Conservation (phyloP, 192 early-diverging fungal genomes). For the Geranomyces variabilis region DNA sequence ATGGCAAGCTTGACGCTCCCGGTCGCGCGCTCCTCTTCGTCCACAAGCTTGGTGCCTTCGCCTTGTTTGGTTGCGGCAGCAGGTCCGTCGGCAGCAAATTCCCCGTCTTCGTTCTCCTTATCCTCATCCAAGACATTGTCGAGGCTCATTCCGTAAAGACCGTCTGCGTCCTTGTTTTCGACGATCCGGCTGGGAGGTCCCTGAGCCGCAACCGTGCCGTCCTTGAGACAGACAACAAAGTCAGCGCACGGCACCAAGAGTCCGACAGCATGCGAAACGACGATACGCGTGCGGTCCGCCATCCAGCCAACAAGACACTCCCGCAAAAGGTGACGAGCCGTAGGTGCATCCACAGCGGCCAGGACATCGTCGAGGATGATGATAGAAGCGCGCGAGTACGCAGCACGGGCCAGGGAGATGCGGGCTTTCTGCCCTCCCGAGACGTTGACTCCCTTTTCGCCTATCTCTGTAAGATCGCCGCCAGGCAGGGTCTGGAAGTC, state of each 20-base stretch:
- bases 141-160: conserved; percentile 19
- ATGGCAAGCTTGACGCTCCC: conserved; percentile 48
- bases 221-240: conserved; percentile 44
- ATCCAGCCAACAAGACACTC: conserved; percentile 78
- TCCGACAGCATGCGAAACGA: conserved; percentile 79
- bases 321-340: conserved; percentile 82
- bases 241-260: conserved; percentile 47
- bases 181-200: conserved; percentile 12
- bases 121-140: conserved; percentile 23
- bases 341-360: conserved; percentile 94
- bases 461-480: conserved; percentile 90
- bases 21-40: conserved; percentile 42
- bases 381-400: conserved; percentile 70
- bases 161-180: not conserved
- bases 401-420: conserved; percentile 67
- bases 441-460: conserved; percentile 44
- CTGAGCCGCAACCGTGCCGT: conserved; percentile 32
- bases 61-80: not conserved
- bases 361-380: conserved; percentile 84
- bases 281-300: conserved; percentile 75
- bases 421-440: conserved; percentile 56
- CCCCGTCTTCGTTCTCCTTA: not conserved
- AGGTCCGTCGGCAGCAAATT: not conserved
- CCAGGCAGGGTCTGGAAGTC: conserved; percentile 84
- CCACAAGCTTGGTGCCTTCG: conserved; percentile 2